A percentile compares a stretch with the other conserved stretches of the same genome.
phyloP scores from a whole-genome alignment of 148 eudicot genomes.

The Chenopodium quinoa region DNA sequence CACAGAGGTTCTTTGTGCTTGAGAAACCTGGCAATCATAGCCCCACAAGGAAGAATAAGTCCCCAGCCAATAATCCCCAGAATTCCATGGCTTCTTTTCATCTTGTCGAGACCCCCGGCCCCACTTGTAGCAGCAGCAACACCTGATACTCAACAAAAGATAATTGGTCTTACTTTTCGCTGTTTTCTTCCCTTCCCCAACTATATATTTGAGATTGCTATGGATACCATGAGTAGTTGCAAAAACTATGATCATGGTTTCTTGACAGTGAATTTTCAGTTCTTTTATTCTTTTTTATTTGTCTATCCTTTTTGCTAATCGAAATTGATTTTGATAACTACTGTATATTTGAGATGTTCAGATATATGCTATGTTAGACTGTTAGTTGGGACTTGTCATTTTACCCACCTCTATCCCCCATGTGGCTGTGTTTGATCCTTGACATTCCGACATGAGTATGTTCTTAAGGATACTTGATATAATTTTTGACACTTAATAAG shows the following conservation, averaged over 20 bases:
- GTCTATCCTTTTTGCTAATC: not conserved
- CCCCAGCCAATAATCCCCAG: slow-evolving; percentile 86
- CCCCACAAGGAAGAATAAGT: slow-evolving; percentile 78
- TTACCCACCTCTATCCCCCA: too few species aligned
- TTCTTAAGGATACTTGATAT: too few species aligned
- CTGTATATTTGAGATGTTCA: too few species aligned
- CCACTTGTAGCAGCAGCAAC: slow-evolving; percentile 24
- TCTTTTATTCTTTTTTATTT: too few species aligned
- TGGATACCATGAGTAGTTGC: not conserved
- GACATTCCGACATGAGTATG: too few species aligned
- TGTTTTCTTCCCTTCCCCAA: not conserved
- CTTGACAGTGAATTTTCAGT: not conserved
- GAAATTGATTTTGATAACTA: too few species aligned
- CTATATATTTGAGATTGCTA: not conserved
- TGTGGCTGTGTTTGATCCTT: too few species aligned
- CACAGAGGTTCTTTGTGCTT: slow-evolving; percentile 71
- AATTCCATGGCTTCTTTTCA: slow-evolving; percentile 72
- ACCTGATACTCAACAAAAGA: slow-evolving; percentile 24
- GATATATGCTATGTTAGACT: too few species aligned
- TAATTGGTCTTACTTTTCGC: too few species aligned
- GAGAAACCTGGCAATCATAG: slow-evolving; percentile 74
- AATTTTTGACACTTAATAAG: too few species aligned
- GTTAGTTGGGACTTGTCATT: too few species aligned
- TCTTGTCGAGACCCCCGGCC: slow-evolving; percentile 26
- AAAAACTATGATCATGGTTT: not conserved